A percentile compares a stretch with the other conserved stretches of the same genome.
phyloP scores from a whole-genome alignment of 371 early-diverging fungal genomes.

The Mortierella sp. region DNA sequence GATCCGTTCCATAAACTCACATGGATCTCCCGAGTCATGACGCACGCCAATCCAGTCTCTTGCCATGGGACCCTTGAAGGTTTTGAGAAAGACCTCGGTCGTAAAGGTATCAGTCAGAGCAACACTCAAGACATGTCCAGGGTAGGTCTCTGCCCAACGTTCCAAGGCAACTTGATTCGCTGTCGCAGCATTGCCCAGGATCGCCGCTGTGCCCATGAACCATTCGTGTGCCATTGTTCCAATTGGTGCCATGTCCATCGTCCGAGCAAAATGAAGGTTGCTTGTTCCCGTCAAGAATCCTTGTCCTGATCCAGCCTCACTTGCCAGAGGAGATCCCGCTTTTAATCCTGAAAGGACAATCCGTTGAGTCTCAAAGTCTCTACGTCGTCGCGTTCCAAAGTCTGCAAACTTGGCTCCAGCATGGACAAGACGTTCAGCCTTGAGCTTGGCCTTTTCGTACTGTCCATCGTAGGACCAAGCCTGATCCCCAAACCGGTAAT shows the following conservation, averaged over 20 bases:
- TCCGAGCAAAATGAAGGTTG: constrained; percentile 77
- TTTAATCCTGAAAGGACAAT: constrained; percentile 64
- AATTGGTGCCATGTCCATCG: constrained; percentile 67
- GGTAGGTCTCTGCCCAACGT: constrained; percentile 71
- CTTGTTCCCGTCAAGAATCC: constrained; percentile 75
- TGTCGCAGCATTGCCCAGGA: constrained; percentile 64
- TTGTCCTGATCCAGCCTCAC: constrained; percentile 5
- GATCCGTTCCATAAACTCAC: constrained; percentile 63
- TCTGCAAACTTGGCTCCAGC: constrained; percentile 79
- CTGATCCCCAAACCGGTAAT: constrained; percentile 73
- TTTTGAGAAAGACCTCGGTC: constrained; percentile 69
- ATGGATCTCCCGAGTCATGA: constrained; percentile 81
- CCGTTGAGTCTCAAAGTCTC: constrained; percentile 76
- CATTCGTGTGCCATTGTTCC: constrained; percentile 87
- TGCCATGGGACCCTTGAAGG: constrained; percentile 68
- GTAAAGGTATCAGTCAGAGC: constrained; percentile 85
- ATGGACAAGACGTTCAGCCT: constrained; percentile 60
- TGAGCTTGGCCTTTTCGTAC: constrained; percentile 60
- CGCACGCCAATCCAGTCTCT: constrained; percentile 68
- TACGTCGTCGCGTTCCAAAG: constrained; percentile 82
- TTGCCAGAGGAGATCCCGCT: constrained; percentile 22
- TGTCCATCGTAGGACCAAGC: constrained; percentile 79
- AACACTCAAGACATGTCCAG: constrained; percentile 63
- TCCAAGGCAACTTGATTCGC: constrained; percentile 71
- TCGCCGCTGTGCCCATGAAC: constrained; percentile 81